Evolutionary conservation across 495 filamentous ascomycete genomes (phyloP).

Genomic region (Aspergillus coremiiformis): DNA sequence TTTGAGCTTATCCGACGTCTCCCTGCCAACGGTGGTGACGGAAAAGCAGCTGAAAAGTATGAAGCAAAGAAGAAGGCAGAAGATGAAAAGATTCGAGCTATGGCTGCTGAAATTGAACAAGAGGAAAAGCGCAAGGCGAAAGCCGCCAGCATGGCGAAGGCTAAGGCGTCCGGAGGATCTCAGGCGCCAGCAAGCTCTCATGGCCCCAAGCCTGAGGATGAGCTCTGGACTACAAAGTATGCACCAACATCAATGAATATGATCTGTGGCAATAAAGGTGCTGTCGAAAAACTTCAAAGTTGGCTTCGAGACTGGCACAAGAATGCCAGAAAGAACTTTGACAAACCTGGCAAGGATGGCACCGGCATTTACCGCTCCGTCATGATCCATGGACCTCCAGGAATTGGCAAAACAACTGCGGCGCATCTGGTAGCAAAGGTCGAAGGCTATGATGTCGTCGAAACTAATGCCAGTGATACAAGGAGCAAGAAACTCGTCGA

Average conservation of each 20-base stretch:
- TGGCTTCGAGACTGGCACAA: conserved; percentile 83
- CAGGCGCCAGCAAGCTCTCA: conserved; percentile 19
- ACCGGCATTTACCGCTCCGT: conserved; percentile 70
- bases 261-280: conserved; percentile 90
- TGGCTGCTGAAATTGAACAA: conserved; percentile 75
- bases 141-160: conserved; percentile 12
- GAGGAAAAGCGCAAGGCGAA: conserved; percentile 46
- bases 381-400: conserved; percentile 90
- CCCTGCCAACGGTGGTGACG: conserved; percentile 77
- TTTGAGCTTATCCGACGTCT: conserved; percentile 79
- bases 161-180: conserved; percentile 4
- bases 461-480: conserved; percentile 96
- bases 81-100: conserved; percentile 64
- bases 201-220: conserved; percentile 43
- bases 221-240: conserved; percentile 95
- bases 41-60: conserved; percentile 76
- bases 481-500: conserved; percentile 97
- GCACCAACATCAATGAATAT: conserved; percentile 74
- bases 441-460: conserved; percentile 87
- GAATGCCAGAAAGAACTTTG: conserved; percentile 65
- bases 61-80: conserved; percentile 77
- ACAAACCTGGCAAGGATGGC: conserved; percentile 72
- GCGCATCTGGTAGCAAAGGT: conserved; percentile 90
- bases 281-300: conserved; percentile 78
- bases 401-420: conserved; percentile 96